Evolutionary conservation across 148 eudicot species (phyloP), one percentile per base, ranked within the genome.

Genomic region (Tetragonia tetragonoides): DNA sequence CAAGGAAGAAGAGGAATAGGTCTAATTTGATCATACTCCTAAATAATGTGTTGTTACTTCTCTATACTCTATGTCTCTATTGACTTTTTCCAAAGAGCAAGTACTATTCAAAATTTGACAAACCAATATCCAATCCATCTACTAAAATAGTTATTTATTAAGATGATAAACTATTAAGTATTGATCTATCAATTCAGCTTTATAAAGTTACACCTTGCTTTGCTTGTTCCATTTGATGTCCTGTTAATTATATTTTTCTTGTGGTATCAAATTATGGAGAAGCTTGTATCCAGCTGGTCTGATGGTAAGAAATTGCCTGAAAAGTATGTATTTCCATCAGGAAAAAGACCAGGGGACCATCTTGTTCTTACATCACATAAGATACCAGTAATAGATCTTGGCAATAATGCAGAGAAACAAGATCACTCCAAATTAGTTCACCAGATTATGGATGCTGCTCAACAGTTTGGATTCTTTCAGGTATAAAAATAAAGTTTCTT

Each of bases 381-480:
- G 20, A 67, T 68, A 54, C 85, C 85, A 1, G 73, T 82, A 20
- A 61, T 85, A 70, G 81, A 85, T 74, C 67, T 85, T 57, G 68
- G 65, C 54, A 70, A 70, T 44, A 70, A 70, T 44, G 28, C 42
- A 17, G 69, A 53, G 1, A 75, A 49, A 10, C 66, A 17, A 14
- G 75, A 73, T 68, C 83, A 62, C 23, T 17, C 37, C 12, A 39
- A 51, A n/a, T 38, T 73, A 12, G 42, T 76, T 63, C 77, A 51
- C 66, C 72, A 85, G 61, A 79, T 85, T 49, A 40, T 85, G 66
- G 24, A 80, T 61, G 87, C 87, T 73, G 62, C 83, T 57, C 77
- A 80, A 56, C 76, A 85, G 4, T 85, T 69, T 39, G 87, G 87
- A 24, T 82, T 80, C 66, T 85, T 85, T 70, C 87, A 85, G 85